Conservation (phyloP, 208 protist species). For the Phytomonas sp. region DNA sequence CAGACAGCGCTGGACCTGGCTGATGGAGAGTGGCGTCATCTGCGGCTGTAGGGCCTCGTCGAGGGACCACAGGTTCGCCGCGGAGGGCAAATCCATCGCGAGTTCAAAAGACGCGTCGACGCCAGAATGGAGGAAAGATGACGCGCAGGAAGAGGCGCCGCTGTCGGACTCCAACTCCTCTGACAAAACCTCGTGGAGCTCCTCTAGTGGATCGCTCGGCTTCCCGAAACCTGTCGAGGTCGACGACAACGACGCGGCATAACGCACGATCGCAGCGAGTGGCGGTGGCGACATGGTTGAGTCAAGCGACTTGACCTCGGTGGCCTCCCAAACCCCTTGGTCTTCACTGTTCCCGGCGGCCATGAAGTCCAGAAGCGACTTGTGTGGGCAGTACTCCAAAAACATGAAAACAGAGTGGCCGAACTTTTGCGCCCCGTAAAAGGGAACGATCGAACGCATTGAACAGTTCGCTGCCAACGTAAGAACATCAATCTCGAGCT, state of each 20-base stretch:
- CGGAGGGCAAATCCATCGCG: conserved; percentile 13
- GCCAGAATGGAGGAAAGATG: too few species aligned
- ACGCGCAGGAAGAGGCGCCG: too few species aligned
- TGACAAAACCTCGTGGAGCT: too few species aligned
- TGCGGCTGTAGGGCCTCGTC: conserved; percentile 24
- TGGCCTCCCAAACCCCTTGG: conserved; percentile 17
- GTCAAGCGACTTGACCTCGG: background rate
- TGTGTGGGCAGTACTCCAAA: conserved; percentile 84
- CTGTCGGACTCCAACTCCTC: too few species aligned
- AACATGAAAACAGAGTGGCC: conserved; percentile 88
- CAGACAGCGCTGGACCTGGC: conserved; percentile 58
- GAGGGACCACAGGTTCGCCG: conserved; percentile 20
- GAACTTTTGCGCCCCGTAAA: conserved; percentile 71
- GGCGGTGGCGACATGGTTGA: background rate
- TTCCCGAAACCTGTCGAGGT: background rate
- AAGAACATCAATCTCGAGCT: conserved; percentile 79
- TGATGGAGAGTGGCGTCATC: conserved; percentile 47
- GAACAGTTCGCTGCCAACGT: conserved; percentile 49
- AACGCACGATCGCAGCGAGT: too few species aligned
- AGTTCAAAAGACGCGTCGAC: conserved; percentile 1
- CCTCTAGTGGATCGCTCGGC: background rate
- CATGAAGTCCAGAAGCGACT: conserved; percentile 77
- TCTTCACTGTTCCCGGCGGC: conserved; percentile 27
- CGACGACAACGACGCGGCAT: background rate
- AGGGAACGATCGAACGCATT: conserved; percentile 81